Evolutionary conservation across 2,329 filamentous ascomycete species (phyloP), one percentile per base, ranked within the genome.

Genomic region (Tothia fuscella): DNA sequence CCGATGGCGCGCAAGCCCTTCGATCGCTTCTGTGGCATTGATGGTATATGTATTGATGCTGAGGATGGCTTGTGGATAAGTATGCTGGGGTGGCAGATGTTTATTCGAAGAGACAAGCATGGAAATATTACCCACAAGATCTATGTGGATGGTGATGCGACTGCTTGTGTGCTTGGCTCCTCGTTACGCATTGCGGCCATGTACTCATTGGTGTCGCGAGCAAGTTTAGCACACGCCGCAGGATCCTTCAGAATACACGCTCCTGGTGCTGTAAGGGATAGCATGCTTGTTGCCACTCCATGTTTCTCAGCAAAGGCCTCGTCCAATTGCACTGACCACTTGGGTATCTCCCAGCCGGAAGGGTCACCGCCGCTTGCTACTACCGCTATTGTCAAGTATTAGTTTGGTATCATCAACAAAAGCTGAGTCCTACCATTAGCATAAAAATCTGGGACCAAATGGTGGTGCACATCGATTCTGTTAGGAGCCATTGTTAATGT

Each of bases 31-130:
- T 34, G 9, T 17, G 32, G 9, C 16, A 34, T 34, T 34, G 32
- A 34, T 34, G 32, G 32, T 9, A 34, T 34, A 12, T 34, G 32
- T 17, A 34, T 34, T 9, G 32, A 34, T 17, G 32, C 9, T 12
- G 10, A 34, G 16, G 32, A 34, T 34, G 10, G 32, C 16, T 12
- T 34, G 9, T 34, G 32, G 32, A 12, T 34, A 16, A 10, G 9
- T 9, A 34, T 34, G 32, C 16, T 34, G 9, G 32, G 32, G 9
- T 34, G 17, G 10, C 9, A 34, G 32, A 34, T 34, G 32, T 34
- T 34, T 16, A 34, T 34, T 17, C 32, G 32, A 9, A 9, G 32
- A 10, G 32, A 34, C 32, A 34, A 34, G 32, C 9, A 34, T 34
- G 32, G 32, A 9, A 17, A 9, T 9, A 34, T 34, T 9, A 34